Base-by-base conservation (phyloP, 352 stramenopile species). In the Phytophthora sansomeana region DNA sequence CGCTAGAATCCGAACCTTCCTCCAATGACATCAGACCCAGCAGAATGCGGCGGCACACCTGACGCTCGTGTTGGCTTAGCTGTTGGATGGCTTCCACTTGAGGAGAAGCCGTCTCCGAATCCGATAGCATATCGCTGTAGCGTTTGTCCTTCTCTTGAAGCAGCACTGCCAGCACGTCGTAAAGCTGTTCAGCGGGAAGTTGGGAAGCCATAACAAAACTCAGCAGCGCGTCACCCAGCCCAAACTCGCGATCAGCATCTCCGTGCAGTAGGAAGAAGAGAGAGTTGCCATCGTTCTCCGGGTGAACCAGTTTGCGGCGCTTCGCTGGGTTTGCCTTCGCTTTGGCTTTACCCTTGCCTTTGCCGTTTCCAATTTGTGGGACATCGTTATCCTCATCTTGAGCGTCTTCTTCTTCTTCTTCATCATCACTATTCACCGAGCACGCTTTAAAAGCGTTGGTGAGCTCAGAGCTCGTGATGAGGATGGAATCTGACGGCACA, bases 81-180 rank as follows among this genome's bases (percentile, higher is more conserved):
- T 69, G 58, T 17, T 65, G 59, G 21, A 77, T 68, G 19, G 55
- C 49, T n/a, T 41, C 58, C n/a, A 63, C 8, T 60, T 74, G 44
- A 14, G 38, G 21, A n/a, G 54, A 52, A 13, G 24, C 6, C n/a
- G 44, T 19, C 1, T 53, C 52, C 5, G 69, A 62, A 30, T 68
- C 61, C 14, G 76, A 66, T 26, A 93, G 55, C 35, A 75, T 41
- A 35, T 76, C 70, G 39, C 82, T 89, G 63, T 90, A 91, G 5
- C 55, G 48, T 57, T 90, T 90, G 75, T 93, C 85, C 46, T 85
- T 87, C 16, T 78, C 63, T 53, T 84, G 82, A 28, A 93, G 58
- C 55, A 91, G 48, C 57, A 84, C 73, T 2, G 74, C 75, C 42
- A 93, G 62, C 16, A 76, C 85, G 38, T 93, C 85, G 58, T 93